These are phyloP conservation scores for Alternaria sp. DNA, from an alignment of 2,329 filamentous ascomycete genomes.

Conservation along the genomic window DNA sequence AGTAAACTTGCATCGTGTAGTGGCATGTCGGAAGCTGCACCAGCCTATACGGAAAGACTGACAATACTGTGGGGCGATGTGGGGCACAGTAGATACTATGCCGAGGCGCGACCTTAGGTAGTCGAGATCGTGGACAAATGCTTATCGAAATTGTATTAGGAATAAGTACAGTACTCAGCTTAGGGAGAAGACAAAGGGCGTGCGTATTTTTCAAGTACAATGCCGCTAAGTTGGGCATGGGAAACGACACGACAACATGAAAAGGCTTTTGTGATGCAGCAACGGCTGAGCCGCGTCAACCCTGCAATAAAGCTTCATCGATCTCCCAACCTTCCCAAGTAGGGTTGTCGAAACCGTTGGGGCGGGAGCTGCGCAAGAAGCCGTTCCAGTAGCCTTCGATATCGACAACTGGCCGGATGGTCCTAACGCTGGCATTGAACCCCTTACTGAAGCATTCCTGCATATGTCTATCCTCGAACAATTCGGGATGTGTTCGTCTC, in stretches of 20 bases:
- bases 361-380: conserved; percentile 58
- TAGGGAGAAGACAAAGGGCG: background rate
- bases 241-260: background rate
- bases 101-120: background rate
- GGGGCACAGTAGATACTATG: conserved; percentile 2
- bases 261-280: background rate
- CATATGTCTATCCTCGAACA: conserved; percentile 61
- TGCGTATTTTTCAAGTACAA: background rate
- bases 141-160: background rate
- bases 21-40: conserved; percentile 20
- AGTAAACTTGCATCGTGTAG: background rate
- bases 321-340: conserved; percentile 59
- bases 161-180: background rate
- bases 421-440: conserved; percentile 56
- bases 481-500: conserved; percentile 61
- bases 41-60: background rate
- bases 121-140: background rate
- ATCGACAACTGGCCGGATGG: conserved; percentile 56
- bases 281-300: conserved; percentile 17
- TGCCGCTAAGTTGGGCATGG: conserved; percentile 3
- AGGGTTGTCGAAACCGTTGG: conserved; percentile 61
- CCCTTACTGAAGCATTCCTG: conserved; percentile 60
- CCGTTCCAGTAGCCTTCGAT: conserved; percentile 60
- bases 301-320: conserved; percentile 49
- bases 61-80: conserved; percentile 9